Conservation (phyloP, 306 rosid species). For the Prunus armeniaca region DNA sequence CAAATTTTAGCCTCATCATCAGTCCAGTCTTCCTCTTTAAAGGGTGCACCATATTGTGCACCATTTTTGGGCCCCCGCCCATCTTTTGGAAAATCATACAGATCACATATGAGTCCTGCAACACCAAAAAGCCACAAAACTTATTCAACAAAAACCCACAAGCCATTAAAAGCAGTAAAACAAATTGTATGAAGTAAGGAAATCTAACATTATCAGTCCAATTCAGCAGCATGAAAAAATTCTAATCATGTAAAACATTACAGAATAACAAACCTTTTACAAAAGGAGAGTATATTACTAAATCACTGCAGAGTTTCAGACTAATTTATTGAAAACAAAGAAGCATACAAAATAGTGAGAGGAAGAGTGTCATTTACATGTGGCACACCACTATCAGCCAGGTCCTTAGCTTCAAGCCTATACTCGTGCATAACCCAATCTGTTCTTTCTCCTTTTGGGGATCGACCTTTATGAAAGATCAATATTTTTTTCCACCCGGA, state of each 20-base stretch:
- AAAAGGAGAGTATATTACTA: neutral
- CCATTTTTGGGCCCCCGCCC: slow-evolving; percentile 74
- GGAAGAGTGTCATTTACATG: slow-evolving; percentile 44
- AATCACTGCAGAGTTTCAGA: neutral
- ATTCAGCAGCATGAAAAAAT: neutral
- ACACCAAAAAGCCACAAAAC: slow-evolving; percentile 14
- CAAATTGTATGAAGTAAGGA: neutral
- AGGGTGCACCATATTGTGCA: slow-evolving; percentile 62
- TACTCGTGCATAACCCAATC: slow-evolving; percentile 93
- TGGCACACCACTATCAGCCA: slow-evolving; percentile 24
- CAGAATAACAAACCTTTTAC: neutral
- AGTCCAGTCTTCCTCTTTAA: slow-evolving; percentile 65
- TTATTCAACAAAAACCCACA: neutral
- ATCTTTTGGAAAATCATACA: slow-evolving; percentile 54
- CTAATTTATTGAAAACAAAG: neutral
- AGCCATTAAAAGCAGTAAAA: neutral
- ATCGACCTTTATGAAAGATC: slow-evolving; percentile 55
- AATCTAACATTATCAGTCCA: neutral
- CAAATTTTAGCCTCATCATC: slow-evolving; percentile 36
- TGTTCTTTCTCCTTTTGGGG: slow-evolving; percentile 61
- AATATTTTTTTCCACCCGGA: slow-evolving; percentile 69
- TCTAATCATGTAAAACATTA: neutral
- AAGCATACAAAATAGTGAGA: neutral
- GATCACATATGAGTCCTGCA: slow-evolving; percentile 64
- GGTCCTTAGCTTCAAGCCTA: slow-evolving; percentile 49